These are phyloP conservation scores for Erysimum cheiri DNA, from an alignment of 441 rosid genomes.

Conservation along the genomic window DNA sequence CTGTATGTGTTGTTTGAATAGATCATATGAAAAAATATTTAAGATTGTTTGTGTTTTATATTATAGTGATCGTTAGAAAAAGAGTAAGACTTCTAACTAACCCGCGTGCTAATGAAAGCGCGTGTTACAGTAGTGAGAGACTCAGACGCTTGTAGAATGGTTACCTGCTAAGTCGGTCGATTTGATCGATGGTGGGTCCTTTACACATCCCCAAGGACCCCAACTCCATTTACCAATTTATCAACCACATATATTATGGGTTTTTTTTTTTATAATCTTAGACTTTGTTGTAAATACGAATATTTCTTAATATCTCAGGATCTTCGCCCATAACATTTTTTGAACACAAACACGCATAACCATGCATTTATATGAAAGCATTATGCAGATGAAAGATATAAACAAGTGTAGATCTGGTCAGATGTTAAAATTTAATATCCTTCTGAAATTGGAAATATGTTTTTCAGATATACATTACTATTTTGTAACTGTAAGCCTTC, in stretches of 20 bases:
- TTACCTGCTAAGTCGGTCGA: conserved; percentile 43
- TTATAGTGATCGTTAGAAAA: background rate
- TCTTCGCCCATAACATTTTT: background rate
- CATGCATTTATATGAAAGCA: conserved; percentile 13
- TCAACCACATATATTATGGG: conserved; percentile 12
- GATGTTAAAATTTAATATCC: background rate
- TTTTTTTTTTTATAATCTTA: too few relatives aligned
- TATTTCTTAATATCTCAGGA: background rate
- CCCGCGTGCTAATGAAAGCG: conserved; percentile 19
- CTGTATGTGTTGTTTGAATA: background rate
- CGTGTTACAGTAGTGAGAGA: conserved; percentile 8
- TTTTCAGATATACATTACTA: conserved; percentile 9
- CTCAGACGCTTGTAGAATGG: conserved; percentile 31
- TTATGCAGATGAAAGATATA: conserved; percentile 18
- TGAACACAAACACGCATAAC: background rate
- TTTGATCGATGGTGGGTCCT: conserved; percentile 33
- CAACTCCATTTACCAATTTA: conserved; percentile 36
- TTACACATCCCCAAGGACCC: conserved; percentile 2
- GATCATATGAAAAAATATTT: background rate
- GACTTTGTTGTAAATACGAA: too few relatives aligned
- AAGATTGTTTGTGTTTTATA: background rate
- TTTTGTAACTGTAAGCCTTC: background rate
- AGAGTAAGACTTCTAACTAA: background rate
- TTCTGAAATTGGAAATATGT: background rate
- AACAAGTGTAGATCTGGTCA: conserved; percentile 8